Percentiles rank a stretch among this genome's conserved stretches.
These are phyloP conservation scores for Fusarium virguliforme DNA, from an alignment of 2,329 filamentous ascomycete genomes.

Conservation along the genomic window DNA sequence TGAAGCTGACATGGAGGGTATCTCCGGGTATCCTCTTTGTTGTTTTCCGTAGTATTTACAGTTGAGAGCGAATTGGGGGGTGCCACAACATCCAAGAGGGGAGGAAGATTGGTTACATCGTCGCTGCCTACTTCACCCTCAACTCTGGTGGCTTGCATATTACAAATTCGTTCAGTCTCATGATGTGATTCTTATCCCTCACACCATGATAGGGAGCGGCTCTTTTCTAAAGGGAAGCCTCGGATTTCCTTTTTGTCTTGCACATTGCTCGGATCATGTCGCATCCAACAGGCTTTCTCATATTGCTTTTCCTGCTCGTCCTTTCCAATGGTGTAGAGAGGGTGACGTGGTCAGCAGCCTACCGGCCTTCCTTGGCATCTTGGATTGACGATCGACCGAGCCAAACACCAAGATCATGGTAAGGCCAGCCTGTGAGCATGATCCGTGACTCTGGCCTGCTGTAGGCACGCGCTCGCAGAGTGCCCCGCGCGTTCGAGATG, in stretches of 20 bases:
- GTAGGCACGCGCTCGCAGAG: not conserved
- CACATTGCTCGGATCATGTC: not conserved
- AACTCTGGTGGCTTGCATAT: slow-evolving; percentile 1
- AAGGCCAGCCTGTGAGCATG: not conserved
- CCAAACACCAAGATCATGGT: not conserved
- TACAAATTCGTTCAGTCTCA: not conserved
- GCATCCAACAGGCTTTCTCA: not conserved
- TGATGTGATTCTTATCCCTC: not conserved
- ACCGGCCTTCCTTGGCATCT: not conserved
- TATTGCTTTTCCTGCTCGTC: not conserved
- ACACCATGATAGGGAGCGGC: not conserved
- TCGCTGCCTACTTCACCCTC: not conserved
- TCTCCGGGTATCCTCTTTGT: too few relatives aligned
- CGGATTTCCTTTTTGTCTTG: not conserved
- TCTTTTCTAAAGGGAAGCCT: not conserved
- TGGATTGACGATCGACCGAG: not conserved
- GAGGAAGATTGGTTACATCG: not conserved
- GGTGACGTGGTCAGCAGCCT: not conserved
- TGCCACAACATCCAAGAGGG: not conserved
- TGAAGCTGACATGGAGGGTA: not conserved
- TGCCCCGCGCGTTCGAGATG: not conserved
- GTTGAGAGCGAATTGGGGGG: not conserved
- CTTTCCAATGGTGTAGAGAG: not conserved
- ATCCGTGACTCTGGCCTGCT: not conserved
- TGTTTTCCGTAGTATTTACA: too few relatives aligned